Evolutionary conservation across 1,284 basidiomycete genomes (phyloP), one percentile per base, ranked within the genome.

Genomic region (Trichosporon faecale): DNA sequence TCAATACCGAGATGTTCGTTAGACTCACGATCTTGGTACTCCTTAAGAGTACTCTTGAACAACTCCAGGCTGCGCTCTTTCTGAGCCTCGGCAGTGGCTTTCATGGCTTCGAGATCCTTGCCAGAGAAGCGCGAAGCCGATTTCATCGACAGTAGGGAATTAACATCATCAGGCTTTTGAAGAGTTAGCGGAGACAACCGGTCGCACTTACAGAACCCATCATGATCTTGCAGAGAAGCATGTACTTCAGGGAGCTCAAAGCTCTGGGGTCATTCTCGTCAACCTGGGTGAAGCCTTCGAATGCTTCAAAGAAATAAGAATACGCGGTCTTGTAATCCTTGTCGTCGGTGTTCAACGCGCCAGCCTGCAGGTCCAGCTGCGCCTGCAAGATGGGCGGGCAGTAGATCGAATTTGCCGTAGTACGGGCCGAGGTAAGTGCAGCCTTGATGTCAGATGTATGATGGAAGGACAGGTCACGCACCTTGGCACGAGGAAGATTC

Each of bases 151-250:
- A 97, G 86, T 16, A 98, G 89, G 0, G 91, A 88, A 0, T 90
- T 90, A 0, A 98, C 93, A 76, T 99, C 96, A 79, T 98, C 95
- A 0, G 95, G 91, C 94, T 96, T 72, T 12, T 7, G 16, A 72
- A 23, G 29, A 4, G 29, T 66, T 18, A 68, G 49, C 6, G 11
- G 2, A 9, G 40, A 6, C 40, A 14, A 7, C 16, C 3, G 11
- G 14, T 46, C 1, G 6, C 23, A 85, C 91, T 74, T 72, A 95
- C 94, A 77, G 95, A 82, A 78, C 95, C 95, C 77, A 98, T 87
- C 96, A 99, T 99, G 80, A 98, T 91, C 83, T 98, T 98, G 85
- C 96, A 98, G 64, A 98, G 85, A 14, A 98, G 86, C 95, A 98
- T 97, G 84, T 98, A 98, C 84, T 98, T 98, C 74, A 99, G 86